These are phyloP conservation scores for Blastobotrys niveus DNA, from an alignment of 1,139 yeast genomes.

Conservation along the genomic window DNA sequence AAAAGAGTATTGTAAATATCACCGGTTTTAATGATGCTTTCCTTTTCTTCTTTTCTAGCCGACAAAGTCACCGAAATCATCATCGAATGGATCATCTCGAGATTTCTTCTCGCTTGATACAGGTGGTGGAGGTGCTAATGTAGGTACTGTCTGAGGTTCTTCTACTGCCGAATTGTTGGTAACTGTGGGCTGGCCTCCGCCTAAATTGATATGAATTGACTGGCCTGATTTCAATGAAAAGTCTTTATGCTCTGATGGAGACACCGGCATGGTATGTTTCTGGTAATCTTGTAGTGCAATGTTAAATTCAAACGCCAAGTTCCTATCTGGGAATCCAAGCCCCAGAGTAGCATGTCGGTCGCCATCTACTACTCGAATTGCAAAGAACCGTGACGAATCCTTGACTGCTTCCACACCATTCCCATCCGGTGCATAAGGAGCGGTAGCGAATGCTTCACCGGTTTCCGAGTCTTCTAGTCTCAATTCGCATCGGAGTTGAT, in stretches of 20 bases:
- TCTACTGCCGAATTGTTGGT: conserved; percentile 1
- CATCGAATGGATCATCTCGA: conserved; percentile 30
- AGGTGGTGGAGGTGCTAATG: conserved; percentile 23
- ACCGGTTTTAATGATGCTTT: too few species aligned
- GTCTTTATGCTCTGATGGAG: conserved; percentile 19
- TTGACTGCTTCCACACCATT: conserved; percentile 28
- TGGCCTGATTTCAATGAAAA: conserved; percentile 30
- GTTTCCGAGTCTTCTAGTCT: conserved; percentile 30
- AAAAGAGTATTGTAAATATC: too few species aligned
- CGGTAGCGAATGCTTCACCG: conserved; percentile 34
- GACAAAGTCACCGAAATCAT: conserved; percentile 42
- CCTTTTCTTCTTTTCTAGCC: conserved; percentile 8
- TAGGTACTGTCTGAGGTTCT: conserved; percentile 17
- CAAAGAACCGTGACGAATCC: conserved; percentile 34
- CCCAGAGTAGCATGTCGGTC: conserved; percentile 37
- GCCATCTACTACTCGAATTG: conserved; percentile 33
- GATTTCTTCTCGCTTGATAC: not conserved
- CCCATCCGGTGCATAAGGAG: conserved; percentile 31
- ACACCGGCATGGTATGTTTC: conserved; percentile 24
- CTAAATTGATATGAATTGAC: conserved; percentile 26
- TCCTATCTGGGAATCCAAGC: conserved; percentile 37
- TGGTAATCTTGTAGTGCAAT: conserved; percentile 37
- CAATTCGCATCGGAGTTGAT: conserved; percentile 28
- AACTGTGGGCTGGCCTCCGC: conserved; percentile 9
- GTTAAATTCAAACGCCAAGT: conserved; percentile 38